These are phyloP conservation scores for Aspergillus arachidicola DNA, from an alignment of 2,329 filamentous ascomycete species.

Conservation along the genomic window DNA sequence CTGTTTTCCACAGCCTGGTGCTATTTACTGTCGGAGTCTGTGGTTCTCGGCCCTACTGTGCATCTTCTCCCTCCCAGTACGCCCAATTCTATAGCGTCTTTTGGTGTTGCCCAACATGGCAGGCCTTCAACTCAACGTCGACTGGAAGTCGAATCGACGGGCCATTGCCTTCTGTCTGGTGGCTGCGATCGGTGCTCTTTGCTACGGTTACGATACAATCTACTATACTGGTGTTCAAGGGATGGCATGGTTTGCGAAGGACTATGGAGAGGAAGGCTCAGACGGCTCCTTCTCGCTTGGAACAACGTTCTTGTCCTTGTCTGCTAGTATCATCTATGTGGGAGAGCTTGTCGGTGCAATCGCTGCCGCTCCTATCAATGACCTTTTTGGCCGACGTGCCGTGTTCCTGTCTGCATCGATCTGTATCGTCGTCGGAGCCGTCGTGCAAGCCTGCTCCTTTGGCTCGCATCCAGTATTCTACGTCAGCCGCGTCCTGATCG, in stretches of 20 bases:
- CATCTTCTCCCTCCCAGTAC: too few relatives aligned
- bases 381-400: too few relatives aligned
- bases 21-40: too few relatives aligned
- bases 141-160: slow-evolving; percentile 14
- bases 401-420: too few relatives aligned
- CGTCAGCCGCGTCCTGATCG: too few relatives aligned
- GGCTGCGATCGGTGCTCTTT: slow-evolving; percentile 30
- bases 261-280: slow-evolving; percentile 26
- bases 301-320: slow-evolving; percentile 35
- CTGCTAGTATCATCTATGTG: slow-evolving; percentile 43
- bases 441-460: too few relatives aligned
- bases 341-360: slow-evolving; percentile 29
- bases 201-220: slow-evolving; percentile 33
- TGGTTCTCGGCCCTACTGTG: too few relatives aligned
- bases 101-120: not conserved
- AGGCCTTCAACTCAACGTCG: slow-evolving; percentile 1
- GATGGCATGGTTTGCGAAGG: slow-evolving; percentile 27
- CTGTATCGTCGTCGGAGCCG: too few relatives aligned
- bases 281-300: slow-evolving; percentile 24
- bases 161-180: slow-evolving; percentile 30
- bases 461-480: too few relatives aligned
- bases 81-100: too few relatives aligned
- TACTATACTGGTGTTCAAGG: slow-evolving; percentile 35
- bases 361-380: too few relatives aligned
- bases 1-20: too few relatives aligned